Percentiles rank a stretch among this genome's conserved stretches.
Conservation (phyloP, 169 alveolate genomes). For the Cryptosporidium andersoni region DNA sequence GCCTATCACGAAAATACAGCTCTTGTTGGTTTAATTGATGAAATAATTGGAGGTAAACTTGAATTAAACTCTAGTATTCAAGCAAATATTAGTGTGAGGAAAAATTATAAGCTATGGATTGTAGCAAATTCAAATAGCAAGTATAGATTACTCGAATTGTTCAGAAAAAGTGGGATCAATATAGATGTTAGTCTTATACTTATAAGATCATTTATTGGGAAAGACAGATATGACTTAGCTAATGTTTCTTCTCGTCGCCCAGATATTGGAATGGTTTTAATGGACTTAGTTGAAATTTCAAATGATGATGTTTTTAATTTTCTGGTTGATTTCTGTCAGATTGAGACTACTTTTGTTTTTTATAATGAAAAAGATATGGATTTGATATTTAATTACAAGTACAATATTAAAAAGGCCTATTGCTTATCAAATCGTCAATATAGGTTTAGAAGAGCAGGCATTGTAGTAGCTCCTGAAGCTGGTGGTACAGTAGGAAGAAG, state of each 20-base stretch:
- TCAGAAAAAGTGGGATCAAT: slow-evolving; percentile 6
- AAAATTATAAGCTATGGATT: slow-evolving; percentile 56
- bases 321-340: slow-evolving; percentile 52
- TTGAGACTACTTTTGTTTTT: slow-evolving; percentile 58
- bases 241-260: slow-evolving; percentile 12
- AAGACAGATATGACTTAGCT: slow-evolving; percentile 42
- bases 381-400: slow-evolving; percentile 37
- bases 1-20: background rate
- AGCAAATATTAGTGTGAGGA: slow-evolving; percentile 13
- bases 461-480: slow-evolving; percentile 55
- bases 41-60: slow-evolving; percentile 67
- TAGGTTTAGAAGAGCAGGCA: slow-evolving; percentile 59
- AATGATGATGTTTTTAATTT: slow-evolving; percentile 66
- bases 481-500: background rate
- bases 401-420: slow-evolving; percentile 46
- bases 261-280: slow-evolving; percentile 11
- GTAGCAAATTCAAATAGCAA: slow-evolving; percentile 23
- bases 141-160: background rate
- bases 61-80: slow-evolving; percentile 9
- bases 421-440: slow-evolving; percentile 23
- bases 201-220: slow-evolving; percentile 33
- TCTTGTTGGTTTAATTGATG: slow-evolving; percentile 24
- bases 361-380: slow-evolving; percentile 60
- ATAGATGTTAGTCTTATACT: slow-evolving; percentile 29
- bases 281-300: slow-evolving; percentile 21